Base-by-base conservation (phyloP, 2,329 filamentous ascomycete species). In the Byssothecium circinans region DNA sequence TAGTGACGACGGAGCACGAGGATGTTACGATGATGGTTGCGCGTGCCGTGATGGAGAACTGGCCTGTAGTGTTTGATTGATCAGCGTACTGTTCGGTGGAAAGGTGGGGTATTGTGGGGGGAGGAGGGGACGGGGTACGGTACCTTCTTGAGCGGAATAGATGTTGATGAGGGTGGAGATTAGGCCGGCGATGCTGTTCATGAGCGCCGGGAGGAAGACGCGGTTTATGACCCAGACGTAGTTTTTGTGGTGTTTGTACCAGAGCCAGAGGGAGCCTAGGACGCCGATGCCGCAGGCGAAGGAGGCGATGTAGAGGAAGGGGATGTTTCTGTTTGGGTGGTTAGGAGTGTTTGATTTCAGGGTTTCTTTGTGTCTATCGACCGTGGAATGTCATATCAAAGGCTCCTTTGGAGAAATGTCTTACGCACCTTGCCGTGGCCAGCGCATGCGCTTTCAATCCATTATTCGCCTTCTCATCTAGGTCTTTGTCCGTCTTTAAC, bases 201-300 rank as follows among this genome's bases (percentile, higher is more conserved):
- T 49, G 43, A 60, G 38, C 14, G 60, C 62, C 30, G 60, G 74
- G 50, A 80, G 49, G 53, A 81, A 79, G 11, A 82, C 65, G 46
- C 73, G 70, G 57, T 81, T 79, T 8, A 80, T 68, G 18, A 81
- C 67, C 79, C 78, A 83, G 15, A 81, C 71, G 47, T 81, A 81
- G 53, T 82, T 81, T 14, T 61, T 57, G 32, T 73, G 62, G 65
- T 76, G 77, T 17, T 67, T 63, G 42, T 70, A 64, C 50, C 71
- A 78, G n/a, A 82, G 64, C 57, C 66, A 71, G 2, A 71, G 41
- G 57, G 77, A 75, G 3, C 76, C 74, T 1, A 68, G 37, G 1
- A 62, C 56, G 2, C 76, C 76, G 4, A 75, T 47, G 7, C 65
- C 67, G 47, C 78, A 76, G 23, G 74, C 73, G 8, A 72, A 62